These are phyloP conservation scores for Notholithocarpus densiflorus DNA, from an alignment of 306 rosid genomes.

Conservation along the genomic window DNA sequence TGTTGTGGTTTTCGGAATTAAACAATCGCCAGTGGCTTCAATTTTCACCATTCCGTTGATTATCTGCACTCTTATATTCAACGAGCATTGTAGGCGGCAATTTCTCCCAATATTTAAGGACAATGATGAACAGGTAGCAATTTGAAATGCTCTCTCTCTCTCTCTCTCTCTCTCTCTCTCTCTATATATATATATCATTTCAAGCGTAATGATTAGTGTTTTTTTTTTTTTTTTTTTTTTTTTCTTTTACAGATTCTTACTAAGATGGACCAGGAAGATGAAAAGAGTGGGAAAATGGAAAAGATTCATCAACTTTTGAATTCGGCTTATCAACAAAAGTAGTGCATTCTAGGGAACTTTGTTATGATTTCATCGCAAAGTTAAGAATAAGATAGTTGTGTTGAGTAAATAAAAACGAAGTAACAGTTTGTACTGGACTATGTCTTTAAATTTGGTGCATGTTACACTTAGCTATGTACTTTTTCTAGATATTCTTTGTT, in stretches of 20 bases:
- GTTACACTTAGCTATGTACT: too few relatives aligned
- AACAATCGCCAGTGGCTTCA: constrained; percentile 56
- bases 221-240: background rate
- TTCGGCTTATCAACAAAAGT: too few relatives aligned
- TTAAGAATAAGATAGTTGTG: too few relatives aligned
- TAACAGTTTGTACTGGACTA: too few relatives aligned
- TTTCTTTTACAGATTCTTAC: constrained; percentile 68
- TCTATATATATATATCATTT: background rate
- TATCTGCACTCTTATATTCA: constrained; percentile 63
- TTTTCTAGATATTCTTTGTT: too few relatives aligned
- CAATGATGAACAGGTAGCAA: constrained; percentile 65
- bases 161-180: background rate
- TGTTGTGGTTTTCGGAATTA: constrained; percentile 78
- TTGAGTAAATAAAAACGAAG: too few relatives aligned
- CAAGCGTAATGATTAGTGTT: constrained; percentile 1
- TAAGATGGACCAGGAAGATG: constrained; percentile 78
- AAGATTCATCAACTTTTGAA: too few relatives aligned
- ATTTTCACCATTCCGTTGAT: constrained; percentile 80
- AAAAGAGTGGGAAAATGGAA: constrained; percentile 46
- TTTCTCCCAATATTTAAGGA: constrained; percentile 59
- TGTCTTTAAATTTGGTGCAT: too few relatives aligned
- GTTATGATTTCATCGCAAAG: too few relatives aligned
- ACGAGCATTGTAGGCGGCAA: constrained; percentile 73
- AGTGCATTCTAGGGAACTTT: too few relatives aligned
- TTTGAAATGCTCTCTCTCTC: constrained; percentile 2